Conservation (phyloP, 2,329 filamentous ascomycete species). For the Stylonectria norvegica region DNA sequence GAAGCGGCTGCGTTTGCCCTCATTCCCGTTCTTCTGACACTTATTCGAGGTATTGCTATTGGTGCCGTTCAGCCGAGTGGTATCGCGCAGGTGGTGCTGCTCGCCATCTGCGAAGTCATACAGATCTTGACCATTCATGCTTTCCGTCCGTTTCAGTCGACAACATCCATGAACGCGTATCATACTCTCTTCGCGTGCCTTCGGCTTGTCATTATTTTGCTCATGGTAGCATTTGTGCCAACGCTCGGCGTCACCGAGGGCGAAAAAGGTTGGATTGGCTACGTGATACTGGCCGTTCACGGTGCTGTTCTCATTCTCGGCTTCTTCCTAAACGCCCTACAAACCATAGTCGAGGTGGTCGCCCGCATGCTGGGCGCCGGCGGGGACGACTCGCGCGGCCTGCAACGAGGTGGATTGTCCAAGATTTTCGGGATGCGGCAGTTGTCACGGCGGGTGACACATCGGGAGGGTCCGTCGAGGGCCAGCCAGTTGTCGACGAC, state of each 20-base stretch:
- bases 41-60: conserved; percentile 83
- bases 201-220: conserved; percentile 69
- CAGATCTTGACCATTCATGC: conserved; percentile 82
- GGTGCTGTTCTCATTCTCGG: conserved; percentile 81
- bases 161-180: conserved; percentile 97
- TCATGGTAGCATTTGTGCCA: conserved; percentile 82
- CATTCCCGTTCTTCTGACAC: conserved; percentile 78
- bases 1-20: conserved; percentile 87
- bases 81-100: conserved; percentile 85
- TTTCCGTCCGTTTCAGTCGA: conserved; percentile 83
- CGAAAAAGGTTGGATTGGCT: conserved; percentile 91
- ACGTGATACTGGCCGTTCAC: conserved; percentile 83
- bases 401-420: conserved; percentile 75
- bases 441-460: conserved; percentile 68
- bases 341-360: conserved; percentile 84
- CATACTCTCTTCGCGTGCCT: conserved; percentile 80
- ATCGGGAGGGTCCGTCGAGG: conserved; percentile 61
- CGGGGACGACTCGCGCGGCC: conserved; percentile 65
- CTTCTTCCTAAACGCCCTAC: conserved; percentile 87
- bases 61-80: conserved; percentile 91
- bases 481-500: conserved; percentile 80
- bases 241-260: conserved; percentile 74
- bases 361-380: conserved; percentile 81
- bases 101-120: conserved; percentile 93
- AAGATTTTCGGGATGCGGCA: conserved; percentile 93